These are phyloP conservation scores for Rhodotorula kratochvilovae DNA, from an alignment of 768 basidiomycete species.

Conservation along the genomic window DNA sequence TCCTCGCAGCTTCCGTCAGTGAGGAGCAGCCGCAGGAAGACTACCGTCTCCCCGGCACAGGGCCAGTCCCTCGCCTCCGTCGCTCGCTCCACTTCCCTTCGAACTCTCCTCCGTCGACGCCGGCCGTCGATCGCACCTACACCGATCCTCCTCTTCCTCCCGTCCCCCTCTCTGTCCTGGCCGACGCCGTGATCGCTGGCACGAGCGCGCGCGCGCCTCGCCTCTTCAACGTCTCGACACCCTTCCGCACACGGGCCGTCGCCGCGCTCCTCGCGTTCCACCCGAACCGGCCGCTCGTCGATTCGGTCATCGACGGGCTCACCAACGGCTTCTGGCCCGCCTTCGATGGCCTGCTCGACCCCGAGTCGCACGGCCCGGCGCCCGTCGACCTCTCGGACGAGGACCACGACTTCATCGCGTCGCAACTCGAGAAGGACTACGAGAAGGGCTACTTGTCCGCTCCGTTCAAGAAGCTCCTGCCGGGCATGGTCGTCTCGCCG, in stretches of 20 bases:
- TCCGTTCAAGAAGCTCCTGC: neutral
- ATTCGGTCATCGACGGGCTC: neutral
- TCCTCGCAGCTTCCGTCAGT: neutral
- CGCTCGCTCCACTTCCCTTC: neutral
- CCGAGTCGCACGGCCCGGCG: too few relatives aligned
- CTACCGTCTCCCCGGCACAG: neutral
- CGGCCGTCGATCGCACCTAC: neutral
- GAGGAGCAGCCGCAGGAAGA: neutral
- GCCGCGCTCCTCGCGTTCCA: neutral
- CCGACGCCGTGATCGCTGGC: neutral
- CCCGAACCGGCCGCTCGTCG: neutral
- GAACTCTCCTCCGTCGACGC: neutral
- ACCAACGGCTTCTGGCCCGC: neutral
- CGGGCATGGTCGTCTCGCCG: neutral
- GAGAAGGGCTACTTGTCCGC: neutral
- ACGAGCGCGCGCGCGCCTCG: neutral
- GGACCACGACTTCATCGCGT: neutral
- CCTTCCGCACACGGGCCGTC: neutral
- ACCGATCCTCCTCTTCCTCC: neutral
- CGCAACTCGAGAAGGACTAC: neutral
- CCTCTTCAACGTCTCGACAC: neutral
- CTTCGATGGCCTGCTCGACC: neutral
- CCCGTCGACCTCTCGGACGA: neutral
- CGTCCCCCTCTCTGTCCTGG: neutral
- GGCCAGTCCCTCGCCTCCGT: neutral